These are phyloP conservation scores for Hylodesmum podocarpum DNA, from an alignment of 306 rosid species.

Conservation along the genomic window DNA sequence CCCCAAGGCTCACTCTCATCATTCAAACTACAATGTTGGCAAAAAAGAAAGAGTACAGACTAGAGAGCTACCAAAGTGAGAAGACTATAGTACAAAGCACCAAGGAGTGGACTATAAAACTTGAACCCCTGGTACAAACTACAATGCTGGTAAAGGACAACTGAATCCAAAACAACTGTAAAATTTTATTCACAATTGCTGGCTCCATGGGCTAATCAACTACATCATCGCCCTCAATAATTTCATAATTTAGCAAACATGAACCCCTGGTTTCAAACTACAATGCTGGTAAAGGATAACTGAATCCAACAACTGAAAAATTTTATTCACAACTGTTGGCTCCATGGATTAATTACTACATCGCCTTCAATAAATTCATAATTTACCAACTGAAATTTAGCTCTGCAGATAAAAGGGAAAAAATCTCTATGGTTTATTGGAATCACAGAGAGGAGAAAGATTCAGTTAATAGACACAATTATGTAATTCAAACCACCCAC, in stretches of 20 bases:
- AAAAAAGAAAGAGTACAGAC: background rate
- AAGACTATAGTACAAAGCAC: background rate
- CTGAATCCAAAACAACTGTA: background rate
- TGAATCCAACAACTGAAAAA: background rate
- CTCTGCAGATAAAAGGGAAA: constrained; percentile 2
- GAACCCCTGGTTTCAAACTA: too few species aligned
- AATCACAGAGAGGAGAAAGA: background rate
- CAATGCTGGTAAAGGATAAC: too few species aligned
- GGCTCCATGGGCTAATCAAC: background rate
- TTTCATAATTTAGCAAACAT: background rate
- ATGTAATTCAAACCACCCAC: constrained; percentile 15
- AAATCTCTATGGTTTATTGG: background rate
- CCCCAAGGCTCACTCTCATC: background rate
- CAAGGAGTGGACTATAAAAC: background rate
- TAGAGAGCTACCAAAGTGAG: background rate
- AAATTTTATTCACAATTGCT: background rate
- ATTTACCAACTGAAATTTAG: background rate
- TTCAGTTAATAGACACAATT: background rate
- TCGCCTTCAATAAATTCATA: background rate
- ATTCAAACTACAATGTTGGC: background rate
- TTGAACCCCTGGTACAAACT: background rate
- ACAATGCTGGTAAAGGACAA: too few species aligned
- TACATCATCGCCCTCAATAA: background rate
- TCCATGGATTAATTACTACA: constrained; percentile 5
- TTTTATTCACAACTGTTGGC: background rate